Percentiles rank a stretch among this genome's conserved stretches.
phyloP scores from a whole-genome alignment of 495 filamentous ascomycete species.

The Xylaria nigripes region DNA sequence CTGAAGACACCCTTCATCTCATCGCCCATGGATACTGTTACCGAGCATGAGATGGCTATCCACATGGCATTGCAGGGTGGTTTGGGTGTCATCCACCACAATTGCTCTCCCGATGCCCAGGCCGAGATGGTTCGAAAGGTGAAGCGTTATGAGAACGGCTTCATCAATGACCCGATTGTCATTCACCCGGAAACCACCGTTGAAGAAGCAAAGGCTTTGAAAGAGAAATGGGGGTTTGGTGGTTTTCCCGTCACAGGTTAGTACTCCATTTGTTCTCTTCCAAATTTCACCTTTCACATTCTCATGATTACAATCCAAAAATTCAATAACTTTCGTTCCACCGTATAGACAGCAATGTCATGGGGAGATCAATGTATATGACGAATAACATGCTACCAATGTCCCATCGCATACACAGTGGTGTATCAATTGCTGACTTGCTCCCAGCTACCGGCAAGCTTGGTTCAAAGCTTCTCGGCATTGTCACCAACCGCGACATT shows the following conservation, averaged over 20 bases:
- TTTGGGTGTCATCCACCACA: slow-evolving; percentile 97
- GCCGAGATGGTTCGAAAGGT: slow-evolving; percentile 99
- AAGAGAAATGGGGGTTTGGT: slow-evolving; percentile 97
- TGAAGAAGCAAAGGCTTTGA: slow-evolving; percentile 81
- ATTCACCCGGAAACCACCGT: slow-evolving; percentile 82
- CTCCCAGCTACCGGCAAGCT: slow-evolving; percentile 78
- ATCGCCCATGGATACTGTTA: slow-evolving; percentile 99
- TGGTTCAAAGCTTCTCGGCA: slow-evolving; percentile 88
- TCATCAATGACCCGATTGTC: slow-evolving; percentile 94
- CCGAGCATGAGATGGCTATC: slow-evolving; percentile 98
- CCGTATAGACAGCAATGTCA: slow-evolving; percentile 79
- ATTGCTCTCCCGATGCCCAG: slow-evolving; percentile 90
- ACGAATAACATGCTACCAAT: slow-evolving; percentile 21
- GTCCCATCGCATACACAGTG: slow-evolving; percentile 22
- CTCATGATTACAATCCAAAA: slow-evolving; percentile 65
- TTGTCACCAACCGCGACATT: slow-evolving; percentile 95
- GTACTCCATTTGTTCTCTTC: slow-evolving; percentile 36
- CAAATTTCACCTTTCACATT: slow-evolving; percentile 21
- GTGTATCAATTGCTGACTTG: slow-evolving; percentile 22
- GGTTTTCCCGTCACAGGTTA: slow-evolving; percentile 97
- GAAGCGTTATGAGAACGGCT: slow-evolving; percentile 98
- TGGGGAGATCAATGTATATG: slow-evolving; percentile 63
- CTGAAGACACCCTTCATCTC: slow-evolving; percentile 93
- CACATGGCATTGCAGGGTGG: slow-evolving; percentile 96
- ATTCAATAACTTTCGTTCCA: slow-evolving; percentile 99